Percentiles rank a stretch among this genome's conserved stretches.
These are phyloP conservation scores for Epichloe glyceriae DNA, from an alignment of 2,329 filamentous ascomycete genomes.

Conservation along the genomic window DNA sequence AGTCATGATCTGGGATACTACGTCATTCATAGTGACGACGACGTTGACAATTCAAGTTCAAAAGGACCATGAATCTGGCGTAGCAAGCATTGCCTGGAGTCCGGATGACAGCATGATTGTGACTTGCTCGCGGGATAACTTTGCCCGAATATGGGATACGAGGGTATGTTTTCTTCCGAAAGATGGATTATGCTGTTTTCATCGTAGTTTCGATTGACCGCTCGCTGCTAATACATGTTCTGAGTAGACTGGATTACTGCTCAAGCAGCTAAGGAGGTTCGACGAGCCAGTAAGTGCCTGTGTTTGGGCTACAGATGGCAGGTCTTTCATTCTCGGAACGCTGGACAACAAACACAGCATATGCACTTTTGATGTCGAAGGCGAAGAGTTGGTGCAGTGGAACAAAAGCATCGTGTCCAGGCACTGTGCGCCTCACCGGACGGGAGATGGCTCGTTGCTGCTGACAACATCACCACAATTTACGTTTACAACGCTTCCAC, in stretches of 20 bases:
- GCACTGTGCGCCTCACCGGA: constrained; percentile 76
- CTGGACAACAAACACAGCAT: constrained; percentile 56
- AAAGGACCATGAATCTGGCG: constrained; percentile 51
- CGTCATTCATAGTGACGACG: constrained; percentile 51
- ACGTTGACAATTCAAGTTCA: constrained; percentile 30
- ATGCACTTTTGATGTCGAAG: constrained; percentile 56
- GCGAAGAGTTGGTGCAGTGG: constrained; percentile 52
- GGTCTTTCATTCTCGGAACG: constrained; percentile 66
- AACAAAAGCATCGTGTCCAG: constrained; percentile 62
- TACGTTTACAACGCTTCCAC: constrained; percentile 74
- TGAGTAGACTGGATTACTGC: constrained; percentile 45
- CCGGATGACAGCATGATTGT: constrained; percentile 80
- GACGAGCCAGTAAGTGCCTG: constrained; percentile 79
- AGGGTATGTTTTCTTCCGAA: constrained; percentile 34
- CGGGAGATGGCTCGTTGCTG: constrained; percentile 66
- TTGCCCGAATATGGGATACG: constrained; percentile 63
- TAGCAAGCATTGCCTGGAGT: constrained; percentile 80
- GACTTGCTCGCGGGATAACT: constrained; percentile 64
- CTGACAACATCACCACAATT: constrained; percentile 56
- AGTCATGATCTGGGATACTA: constrained; percentile 73
- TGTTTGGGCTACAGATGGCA: constrained; percentile 72
- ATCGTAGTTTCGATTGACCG: background rate
- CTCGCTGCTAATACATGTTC: background rate
- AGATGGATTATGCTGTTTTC: background rate
- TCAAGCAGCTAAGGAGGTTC: constrained; percentile 56